Percentiles rank a stretch among this genome's conserved stretches.
Evolutionary conservation across 345 rosid genomes (phyloP).

Genomic region (Arabis hirsuta): DNA sequence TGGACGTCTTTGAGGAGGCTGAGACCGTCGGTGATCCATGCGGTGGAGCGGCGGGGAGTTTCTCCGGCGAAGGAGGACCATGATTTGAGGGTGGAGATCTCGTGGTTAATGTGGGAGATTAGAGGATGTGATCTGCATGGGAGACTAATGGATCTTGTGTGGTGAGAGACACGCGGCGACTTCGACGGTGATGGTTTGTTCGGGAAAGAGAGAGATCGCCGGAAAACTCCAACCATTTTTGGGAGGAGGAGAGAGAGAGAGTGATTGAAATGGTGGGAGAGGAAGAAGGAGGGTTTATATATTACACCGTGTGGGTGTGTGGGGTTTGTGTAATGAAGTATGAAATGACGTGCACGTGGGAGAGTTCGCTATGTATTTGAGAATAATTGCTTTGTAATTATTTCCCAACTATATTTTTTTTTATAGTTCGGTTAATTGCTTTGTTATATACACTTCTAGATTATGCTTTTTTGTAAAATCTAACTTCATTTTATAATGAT

Average conservation of each 20-base stretch:
- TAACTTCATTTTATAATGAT: too few species aligned
- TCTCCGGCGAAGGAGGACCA: constrained; percentile 42
- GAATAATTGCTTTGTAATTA: constrained; percentile 17
- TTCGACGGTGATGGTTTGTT: constrained; percentile 42
- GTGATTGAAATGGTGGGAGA: constrained; percentile 37
- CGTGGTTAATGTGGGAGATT: constrained; percentile 48
- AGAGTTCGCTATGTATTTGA: constrained; percentile 13
- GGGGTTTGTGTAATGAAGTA: constrained; percentile 16
- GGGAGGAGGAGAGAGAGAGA: constrained; percentile 25
- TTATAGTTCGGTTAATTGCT: neutral
- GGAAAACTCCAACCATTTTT: constrained; percentile 47
- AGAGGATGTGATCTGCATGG: constrained; percentile 43
- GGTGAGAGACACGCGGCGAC: constrained; percentile 46
- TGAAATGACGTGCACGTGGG: constrained; percentile 42
- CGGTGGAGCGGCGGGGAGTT: constrained; percentile 30
- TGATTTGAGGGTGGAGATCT: constrained; percentile 47
- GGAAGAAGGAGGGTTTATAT: constrained; percentile 24
- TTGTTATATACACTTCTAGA: too few species aligned
- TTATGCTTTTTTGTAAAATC: too few species aligned
- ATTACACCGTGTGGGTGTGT: neutral
- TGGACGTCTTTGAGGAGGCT: constrained; percentile 45
- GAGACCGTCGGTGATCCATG: constrained; percentile 45
- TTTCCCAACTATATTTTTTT: constrained; percentile 30
- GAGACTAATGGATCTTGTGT: constrained; percentile 47
- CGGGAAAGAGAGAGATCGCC: constrained; percentile 49